phyloP scores from a whole-genome alignment of 495 filamentous ascomycete species.

The Talaromyces stipitatus region DNA sequence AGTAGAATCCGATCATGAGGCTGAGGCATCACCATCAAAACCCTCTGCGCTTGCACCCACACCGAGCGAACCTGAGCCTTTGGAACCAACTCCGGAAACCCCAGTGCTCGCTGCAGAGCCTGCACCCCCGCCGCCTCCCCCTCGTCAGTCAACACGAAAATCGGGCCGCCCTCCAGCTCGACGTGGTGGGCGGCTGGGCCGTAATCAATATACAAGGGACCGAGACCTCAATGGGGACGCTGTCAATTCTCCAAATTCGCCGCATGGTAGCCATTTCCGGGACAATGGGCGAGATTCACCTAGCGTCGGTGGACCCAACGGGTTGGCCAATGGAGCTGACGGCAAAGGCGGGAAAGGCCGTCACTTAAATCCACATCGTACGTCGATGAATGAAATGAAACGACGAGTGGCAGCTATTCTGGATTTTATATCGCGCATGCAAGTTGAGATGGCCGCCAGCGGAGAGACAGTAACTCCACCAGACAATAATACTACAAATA shows the following conservation, averaged over 20 bases:
- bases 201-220: conserved; percentile 83
- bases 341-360: conserved; percentile 52
- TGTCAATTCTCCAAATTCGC: conserved; percentile 39
- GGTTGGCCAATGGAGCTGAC: conserved; percentile 34
- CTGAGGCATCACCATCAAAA: conserved; percentile 30
- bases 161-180: conserved; percentile 56
- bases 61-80: conserved; percentile 29
- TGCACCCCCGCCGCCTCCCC: conserved; percentile 15
- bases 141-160: conserved; percentile 52
- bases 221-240: conserved; percentile 52
- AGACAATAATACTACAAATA: conserved; percentile 25
- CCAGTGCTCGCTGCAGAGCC: conserved; percentile 40
- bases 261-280: conserved; percentile 58
- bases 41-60: conserved; percentile 15
- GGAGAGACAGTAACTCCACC: conserved; percentile 31
- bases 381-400: conserved; percentile 89
- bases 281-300: conserved; percentile 44
- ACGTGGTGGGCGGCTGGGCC: conserved; percentile 61
- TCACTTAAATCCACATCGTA: conserved; percentile 46
- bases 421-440: conserved; percentile 84
- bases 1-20: conserved; percentile 31
- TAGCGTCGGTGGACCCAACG: conserved; percentile 23
- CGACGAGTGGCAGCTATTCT: conserved; percentile 73
- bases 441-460: conserved; percentile 72
- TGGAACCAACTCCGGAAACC: conserved; percentile 45